These are phyloP conservation scores for Phaeotremella fagi DNA, from an alignment of 768 basidiomycete species.

Conservation along the genomic window DNA sequence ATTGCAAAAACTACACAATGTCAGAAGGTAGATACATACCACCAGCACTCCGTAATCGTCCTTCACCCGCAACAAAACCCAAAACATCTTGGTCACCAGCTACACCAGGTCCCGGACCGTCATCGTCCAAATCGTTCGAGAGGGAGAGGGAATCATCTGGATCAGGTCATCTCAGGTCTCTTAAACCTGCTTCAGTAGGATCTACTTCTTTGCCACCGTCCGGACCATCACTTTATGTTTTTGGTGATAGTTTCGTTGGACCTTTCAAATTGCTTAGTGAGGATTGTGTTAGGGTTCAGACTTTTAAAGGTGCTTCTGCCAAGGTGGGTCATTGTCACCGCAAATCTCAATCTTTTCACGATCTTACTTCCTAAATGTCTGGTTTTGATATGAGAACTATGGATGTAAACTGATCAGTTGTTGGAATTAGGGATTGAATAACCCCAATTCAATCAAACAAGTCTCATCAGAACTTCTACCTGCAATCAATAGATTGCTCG, in stretches of 20 bases:
- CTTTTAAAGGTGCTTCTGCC: conserved; percentile 41
- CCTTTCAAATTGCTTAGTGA: conserved; percentile 37
- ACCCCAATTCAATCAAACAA: conserved; percentile 38
- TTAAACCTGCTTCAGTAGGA: too few relatives aligned
- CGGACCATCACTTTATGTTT: conserved; percentile 22
- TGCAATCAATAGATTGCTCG: conserved; percentile 23
- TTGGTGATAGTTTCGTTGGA: conserved; percentile 40
- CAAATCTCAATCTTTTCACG: too few relatives aligned
- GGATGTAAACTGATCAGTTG: not conserved
- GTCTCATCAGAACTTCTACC: conserved; percentile 33
- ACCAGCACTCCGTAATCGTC: conserved; percentile 30
- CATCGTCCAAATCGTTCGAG: not conserved
- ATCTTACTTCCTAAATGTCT: too few relatives aligned
- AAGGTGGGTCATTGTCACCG: conserved; percentile 29
- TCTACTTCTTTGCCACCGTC: not conserved
- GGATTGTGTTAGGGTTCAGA: conserved; percentile 19
- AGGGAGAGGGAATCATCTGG: not conserved
- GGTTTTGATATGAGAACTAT: not conserved
- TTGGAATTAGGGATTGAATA: conserved; percentile 41
- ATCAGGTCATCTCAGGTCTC: not conserved
- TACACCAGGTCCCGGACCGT: not conserved
- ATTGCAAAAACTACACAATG: too few relatives aligned
- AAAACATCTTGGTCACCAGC: conserved; percentile 24
- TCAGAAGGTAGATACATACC: conserved; percentile 26
- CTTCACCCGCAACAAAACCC: conserved; percentile 1